Evolutionary conservation across 2,329 filamentous ascomycete species (phyloP), one percentile per base, ranked within the genome.

Genomic region (Emericellopsis cladophorae): DNA sequence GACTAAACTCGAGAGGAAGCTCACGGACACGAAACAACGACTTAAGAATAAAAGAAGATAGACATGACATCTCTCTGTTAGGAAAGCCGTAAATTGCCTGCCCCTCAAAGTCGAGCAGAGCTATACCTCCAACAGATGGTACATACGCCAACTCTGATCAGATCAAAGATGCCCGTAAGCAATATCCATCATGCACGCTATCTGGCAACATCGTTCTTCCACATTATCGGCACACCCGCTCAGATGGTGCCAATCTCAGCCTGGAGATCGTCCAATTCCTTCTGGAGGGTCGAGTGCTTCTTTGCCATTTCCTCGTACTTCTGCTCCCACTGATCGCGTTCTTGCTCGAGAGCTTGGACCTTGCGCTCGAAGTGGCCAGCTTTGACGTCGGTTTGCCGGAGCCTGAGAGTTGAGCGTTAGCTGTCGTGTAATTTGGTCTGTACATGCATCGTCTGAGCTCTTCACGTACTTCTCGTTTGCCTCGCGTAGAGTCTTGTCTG

Each of bases 311-410:
- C 90, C 70, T 96, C 92, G 70, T 93, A 96, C 74, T 98, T 96
- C 66, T 74, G 62, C 74, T 96, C 92, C 89, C 89, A 95, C 66
- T 89, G 79, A 66, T 95, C 88, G 56, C 86, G 84, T 62, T 89
- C 79, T 58, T 78, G 73, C 71, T 98, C 92, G 58, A 95, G 81
- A 56, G 92, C 90, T 67, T 95, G 87, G 54, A 96, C 92, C 76
- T 96, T 96, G 69, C 92, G 92, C 74, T 98, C 92, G 68, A 90
- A 96, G 73, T 98, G 90, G 56, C 90, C 92, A 58, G 90, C 89
- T 76, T 96, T 96, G 70, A 96, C 88, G 64, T 98, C 92, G 69
- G 92, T 95, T 72, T 95, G 89, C 64, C 92, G 89, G 60, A 96
- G 86, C 72, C 92, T 98, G 54, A 50, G 46, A 33, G 35, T 21